Percentiles rank a stretch among this genome's conserved stretches.
These are phyloP conservation scores for Starmerella sirachaensis DNA, from an alignment of 805 yeast species.

Conservation along the genomic window DNA sequence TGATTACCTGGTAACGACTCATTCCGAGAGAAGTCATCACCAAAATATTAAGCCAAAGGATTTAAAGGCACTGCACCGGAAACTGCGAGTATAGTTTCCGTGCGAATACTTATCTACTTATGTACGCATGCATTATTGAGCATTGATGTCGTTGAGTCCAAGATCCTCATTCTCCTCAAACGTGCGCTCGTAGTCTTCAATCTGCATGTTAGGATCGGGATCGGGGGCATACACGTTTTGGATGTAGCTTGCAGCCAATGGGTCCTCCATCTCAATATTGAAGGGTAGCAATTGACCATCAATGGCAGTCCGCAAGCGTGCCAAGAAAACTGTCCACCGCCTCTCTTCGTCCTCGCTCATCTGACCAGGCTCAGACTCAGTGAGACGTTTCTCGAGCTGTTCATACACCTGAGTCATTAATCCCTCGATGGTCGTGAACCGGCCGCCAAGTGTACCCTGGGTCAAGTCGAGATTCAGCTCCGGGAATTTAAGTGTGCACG, in stretches of 20 bases:
- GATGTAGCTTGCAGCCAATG: constrained; percentile 86
- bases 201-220: constrained; percentile 86
- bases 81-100: no score
- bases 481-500: constrained; percentile 76
- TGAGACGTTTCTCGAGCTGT: constrained; percentile 75
- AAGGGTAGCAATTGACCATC: constrained; percentile 64
- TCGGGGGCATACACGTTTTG: constrained; percentile 99
- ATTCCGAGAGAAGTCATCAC: no score
- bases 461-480: constrained; percentile 83
- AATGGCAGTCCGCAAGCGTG: constrained; percentile 59
- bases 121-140: constrained; percentile 22
- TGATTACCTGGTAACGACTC: no score
- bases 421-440: constrained; percentile 96
- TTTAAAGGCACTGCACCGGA: no score
- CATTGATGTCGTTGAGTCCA: constrained; percentile 47
- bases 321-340: constrained; percentile 78
- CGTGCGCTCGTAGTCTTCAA: constrained; percentile 85
- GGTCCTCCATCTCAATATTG: constrained; percentile 85
- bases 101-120: no score
- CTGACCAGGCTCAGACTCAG: constrained; percentile 76
- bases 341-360: constrained; percentile 67
- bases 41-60: no score
- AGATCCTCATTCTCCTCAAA: constrained; percentile 80
- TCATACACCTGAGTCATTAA: constrained; percentile 76
- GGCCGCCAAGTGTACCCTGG: constrained; percentile 94